phyloP scores from a whole-genome alignment of 495 filamentous ascomycete genomes.

The Lentithecium fluviatile region DNA sequence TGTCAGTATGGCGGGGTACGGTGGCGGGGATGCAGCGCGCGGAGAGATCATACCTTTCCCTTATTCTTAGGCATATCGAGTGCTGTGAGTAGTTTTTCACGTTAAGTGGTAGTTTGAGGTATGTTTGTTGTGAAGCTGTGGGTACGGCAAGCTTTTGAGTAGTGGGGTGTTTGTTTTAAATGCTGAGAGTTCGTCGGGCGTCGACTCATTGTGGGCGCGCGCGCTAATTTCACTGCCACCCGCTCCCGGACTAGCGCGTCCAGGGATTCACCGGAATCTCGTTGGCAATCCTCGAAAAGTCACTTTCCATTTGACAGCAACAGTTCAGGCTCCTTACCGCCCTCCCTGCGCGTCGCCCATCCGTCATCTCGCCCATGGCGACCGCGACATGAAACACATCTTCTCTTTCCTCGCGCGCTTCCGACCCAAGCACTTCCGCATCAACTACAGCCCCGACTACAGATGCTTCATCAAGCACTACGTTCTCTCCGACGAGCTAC shows the following conservation, averaged over 20 bases:
- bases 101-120: background rate
- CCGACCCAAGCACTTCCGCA: conserved; percentile 3
- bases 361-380: background rate
- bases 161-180: conserved; percentile 1
- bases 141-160: background rate
- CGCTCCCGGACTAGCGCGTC: background rate
- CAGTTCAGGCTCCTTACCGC: too few species aligned
- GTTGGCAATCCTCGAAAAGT: too few species aligned
- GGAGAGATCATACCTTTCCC: conserved; percentile 73
- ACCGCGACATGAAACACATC: background rate
- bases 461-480: conserved; percentile 10
- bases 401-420: background rate
- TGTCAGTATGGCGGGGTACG: conserved; percentile 32
- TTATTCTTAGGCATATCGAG: conserved; percentile 94
- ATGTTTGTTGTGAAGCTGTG: background rate
- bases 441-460: conserved; percentile 13
- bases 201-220: conserved; percentile 3
- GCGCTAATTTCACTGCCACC: background rate
- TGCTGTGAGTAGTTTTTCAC: background rate
- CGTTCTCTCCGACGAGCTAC: conserved; percentile 14
- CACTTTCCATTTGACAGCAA: too few species aligned
- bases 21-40: conserved; percentile 21
- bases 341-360: background rate
- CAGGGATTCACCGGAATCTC: too few species aligned
- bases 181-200: background rate